Conservation (phyloP, 441 rosid genomes). For the Gossypium schwendimanii region DNA sequence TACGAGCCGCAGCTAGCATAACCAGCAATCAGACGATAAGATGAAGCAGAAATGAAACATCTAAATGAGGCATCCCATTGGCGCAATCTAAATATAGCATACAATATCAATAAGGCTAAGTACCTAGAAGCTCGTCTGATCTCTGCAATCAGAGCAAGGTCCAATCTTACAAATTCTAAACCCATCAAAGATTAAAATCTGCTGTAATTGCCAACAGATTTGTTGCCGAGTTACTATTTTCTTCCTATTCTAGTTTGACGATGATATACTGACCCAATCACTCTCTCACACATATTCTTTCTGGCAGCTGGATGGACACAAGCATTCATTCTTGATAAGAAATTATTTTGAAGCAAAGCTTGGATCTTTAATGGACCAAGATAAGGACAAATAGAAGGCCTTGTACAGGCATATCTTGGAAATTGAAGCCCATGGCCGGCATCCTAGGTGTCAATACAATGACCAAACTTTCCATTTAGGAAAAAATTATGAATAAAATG, state of each 20-base stretch:
- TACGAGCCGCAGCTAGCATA: too few relatives aligned
- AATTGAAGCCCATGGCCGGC: conserved; percentile 13
- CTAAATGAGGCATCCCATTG: too few relatives aligned
- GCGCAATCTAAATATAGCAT: conserved; percentile 7
- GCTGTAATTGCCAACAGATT: background rate
- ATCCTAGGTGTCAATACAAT: background rate
- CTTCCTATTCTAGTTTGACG: background rate
- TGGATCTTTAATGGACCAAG: background rate
- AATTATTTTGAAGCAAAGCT: background rate
- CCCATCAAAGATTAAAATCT: background rate
- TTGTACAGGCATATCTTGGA: background rate
- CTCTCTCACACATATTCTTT: background rate
- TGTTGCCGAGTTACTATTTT: background rate
- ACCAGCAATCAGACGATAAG: too few relatives aligned
- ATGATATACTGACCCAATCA: background rate
- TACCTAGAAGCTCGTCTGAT: conserved; percentile 21
- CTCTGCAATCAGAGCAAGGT: conserved; percentile 27
- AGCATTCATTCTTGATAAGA: background rate
- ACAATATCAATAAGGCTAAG: conserved; percentile 28
- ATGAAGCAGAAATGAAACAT: too few relatives aligned
- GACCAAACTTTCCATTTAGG: background rate
- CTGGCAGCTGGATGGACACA: conserved; percentile 11
- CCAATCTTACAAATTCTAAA: conserved; percentile 22
- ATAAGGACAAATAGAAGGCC: background rate
- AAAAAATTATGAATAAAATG: background rate